Evolutionary conservation across 306 rosid genomes (phyloP).

Genomic region (Trifolium pratense): DNA sequence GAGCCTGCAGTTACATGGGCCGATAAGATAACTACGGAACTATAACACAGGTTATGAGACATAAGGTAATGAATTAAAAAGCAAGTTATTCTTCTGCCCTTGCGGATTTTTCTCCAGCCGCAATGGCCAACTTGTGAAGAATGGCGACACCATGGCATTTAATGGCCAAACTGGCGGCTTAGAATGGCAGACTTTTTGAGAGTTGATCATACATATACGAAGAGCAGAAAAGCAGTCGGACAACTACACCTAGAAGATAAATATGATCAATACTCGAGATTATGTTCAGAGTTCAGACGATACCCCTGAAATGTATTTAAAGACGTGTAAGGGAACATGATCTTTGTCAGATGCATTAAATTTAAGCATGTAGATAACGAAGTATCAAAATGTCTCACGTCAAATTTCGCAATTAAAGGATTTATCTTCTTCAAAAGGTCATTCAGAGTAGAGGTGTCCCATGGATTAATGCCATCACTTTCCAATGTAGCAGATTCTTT

Average conservation of each 20-base stretch:
- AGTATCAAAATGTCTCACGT: no score
- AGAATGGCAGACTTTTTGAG: neutral
- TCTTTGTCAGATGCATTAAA: constrained; percentile 17
- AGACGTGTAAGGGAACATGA: constrained; percentile 30
- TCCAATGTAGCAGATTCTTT: no score
- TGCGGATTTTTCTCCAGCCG: neutral
- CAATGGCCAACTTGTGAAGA: neutral
- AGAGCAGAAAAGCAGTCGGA: constrained; percentile 28
- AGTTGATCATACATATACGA: constrained; percentile 26
- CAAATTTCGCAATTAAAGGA: no score
- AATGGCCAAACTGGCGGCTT: neutral
- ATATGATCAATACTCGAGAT: no score
- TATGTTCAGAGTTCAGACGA: no score
- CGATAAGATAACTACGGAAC: constrained; percentile 15
- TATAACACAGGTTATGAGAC: constrained; percentile 5
- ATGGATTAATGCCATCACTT: no score
- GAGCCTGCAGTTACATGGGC: constrained; percentile 18
- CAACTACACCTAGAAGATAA: no score
- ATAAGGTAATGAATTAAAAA: no score
- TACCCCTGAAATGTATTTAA: constrained; percentile 56
- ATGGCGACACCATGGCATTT: neutral
- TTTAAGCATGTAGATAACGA: no score
- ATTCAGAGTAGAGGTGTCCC: no score
- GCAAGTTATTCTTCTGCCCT: no score
- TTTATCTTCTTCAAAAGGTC: no score